These are phyloP conservation scores for Pseudogymnoascus sp. DNA, from an alignment of 2,329 filamentous ascomycete species.

Conservation along the genomic window DNA sequence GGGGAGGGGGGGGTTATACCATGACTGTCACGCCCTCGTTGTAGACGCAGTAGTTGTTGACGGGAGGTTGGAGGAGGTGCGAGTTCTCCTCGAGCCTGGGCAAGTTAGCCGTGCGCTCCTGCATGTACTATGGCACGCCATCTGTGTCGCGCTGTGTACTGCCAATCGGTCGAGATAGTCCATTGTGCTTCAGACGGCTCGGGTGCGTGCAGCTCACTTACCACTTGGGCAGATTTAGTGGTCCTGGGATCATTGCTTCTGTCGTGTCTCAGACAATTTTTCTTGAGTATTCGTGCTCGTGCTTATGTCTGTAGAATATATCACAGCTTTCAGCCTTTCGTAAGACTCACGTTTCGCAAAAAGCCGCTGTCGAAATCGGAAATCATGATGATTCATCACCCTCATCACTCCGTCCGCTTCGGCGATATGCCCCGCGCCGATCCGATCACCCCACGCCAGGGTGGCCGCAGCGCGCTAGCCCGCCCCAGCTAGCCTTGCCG, in stretches of 20 bases:
- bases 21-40: slow-evolving; percentile 77
- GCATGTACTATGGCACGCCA: too few species aligned
- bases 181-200: neutral
- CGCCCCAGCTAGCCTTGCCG: neutral
- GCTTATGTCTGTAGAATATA: neutral
- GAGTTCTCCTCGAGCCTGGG: slow-evolving; percentile 82
- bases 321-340: neutral
- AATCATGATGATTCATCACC: neutral
- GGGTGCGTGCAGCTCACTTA: neutral
- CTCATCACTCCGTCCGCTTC: neutral
- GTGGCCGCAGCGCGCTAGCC: neutral
- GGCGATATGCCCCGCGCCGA: slow-evolving; percentile 2
- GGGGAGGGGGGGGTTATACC: slow-evolving; percentile 36
- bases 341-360: neutral
- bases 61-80: slow-evolving; percentile 84
- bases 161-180: neutral
- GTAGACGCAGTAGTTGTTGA: slow-evolving; percentile 98
- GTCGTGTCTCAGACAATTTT: neutral
- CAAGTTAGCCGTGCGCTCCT: neutral
- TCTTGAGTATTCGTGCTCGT: neutral
- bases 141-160: neutral
- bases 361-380: neutral
- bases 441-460: slow-evolving; percentile 3
- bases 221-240: slow-evolving; percentile 1
- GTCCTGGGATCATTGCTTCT: neutral